phyloP scores from a whole-genome alignment of 2,329 filamentous ascomycete species.

The Alternaria panax region DNA sequence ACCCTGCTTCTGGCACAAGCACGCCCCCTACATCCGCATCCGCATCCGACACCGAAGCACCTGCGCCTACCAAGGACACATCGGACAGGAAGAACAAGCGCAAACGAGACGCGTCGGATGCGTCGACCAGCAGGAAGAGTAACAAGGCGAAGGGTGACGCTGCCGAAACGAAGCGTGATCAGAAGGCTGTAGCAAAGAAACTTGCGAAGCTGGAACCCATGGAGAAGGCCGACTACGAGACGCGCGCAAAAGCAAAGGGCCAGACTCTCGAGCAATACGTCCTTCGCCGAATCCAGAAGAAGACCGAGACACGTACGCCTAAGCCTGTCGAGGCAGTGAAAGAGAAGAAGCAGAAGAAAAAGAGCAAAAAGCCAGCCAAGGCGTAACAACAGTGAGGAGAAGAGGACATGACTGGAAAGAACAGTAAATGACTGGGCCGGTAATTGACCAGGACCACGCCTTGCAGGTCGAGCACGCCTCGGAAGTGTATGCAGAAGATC shows the following conservation, averaged over 20 bases:
- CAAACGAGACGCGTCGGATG: slow-evolving; percentile 30
- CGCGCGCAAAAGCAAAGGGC: slow-evolving; percentile 48
- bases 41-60: slow-evolving; percentile 29
- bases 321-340: not conserved
- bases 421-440: not conserved
- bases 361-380: slow-evolving; percentile 7
- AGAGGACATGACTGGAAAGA: not conserved
- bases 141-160: slow-evolving; percentile 20
- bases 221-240: slow-evolving; percentile 42
- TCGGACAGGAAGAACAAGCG: slow-evolving; percentile 36
- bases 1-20: slow-evolving; percentile 25
- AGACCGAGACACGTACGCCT: slow-evolving; percentile 25
- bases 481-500: not conserved
- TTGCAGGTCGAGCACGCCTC: not conserved
- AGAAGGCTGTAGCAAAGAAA: slow-evolving; percentile 29
- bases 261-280: slow-evolving; percentile 49
- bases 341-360: slow-evolving; percentile 1
- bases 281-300: slow-evolving; percentile 46
- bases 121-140: slow-evolving; percentile 23
- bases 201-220: slow-evolving; percentile 37
- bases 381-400: not conserved
- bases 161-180: slow-evolving; percentile 6
- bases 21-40: slow-evolving; percentile 44
- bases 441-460: too few species aligned
- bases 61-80: slow-evolving; percentile 12